Conservation (phyloP, 2,329 filamentous ascomycete species). For the Periglandula ipomoeae region DNA sequence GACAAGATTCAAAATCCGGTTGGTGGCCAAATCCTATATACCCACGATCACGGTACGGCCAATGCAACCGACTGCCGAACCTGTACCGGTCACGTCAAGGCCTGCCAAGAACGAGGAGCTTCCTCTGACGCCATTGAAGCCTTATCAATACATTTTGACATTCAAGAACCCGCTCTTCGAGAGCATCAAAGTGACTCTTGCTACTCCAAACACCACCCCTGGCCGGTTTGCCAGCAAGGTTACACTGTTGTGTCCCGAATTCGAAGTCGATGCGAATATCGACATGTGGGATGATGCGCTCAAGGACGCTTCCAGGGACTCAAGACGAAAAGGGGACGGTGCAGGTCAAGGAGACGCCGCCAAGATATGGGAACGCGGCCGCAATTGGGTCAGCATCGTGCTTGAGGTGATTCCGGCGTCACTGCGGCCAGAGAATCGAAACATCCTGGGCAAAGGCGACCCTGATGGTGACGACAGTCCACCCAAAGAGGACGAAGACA, state of each 20-base stretch:
- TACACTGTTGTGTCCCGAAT: constrained; percentile 88
- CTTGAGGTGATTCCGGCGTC: constrained; percentile 73
- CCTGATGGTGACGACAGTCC: constrained; percentile 35
- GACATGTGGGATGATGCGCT: constrained; percentile 81
- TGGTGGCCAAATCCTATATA: constrained; percentile 82
- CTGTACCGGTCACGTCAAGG: constrained; percentile 25
- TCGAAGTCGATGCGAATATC: constrained; percentile 91
- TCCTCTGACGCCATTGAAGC: constrained; percentile 46
- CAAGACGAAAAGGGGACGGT: constrained; percentile 30
- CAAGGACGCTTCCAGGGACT: constrained; percentile 38
- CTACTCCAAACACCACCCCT: constrained; percentile 71
- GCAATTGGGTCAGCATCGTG: constrained; percentile 93
- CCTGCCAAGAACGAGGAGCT: constrained; percentile 22
- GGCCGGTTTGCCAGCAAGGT: constrained; percentile 70
- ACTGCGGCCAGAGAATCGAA: constrained; percentile 31
- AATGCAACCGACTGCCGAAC: constrained; percentile 32
- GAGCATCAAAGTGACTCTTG: constrained; percentile 74
- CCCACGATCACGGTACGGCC: constrained; percentile 69
- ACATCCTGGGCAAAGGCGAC: constrained; percentile 18
- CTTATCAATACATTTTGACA: constrained; percentile 75
- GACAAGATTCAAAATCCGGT: constrained; percentile 83
- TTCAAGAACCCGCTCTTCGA: constrained; percentile 95
- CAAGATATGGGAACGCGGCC: constrained; percentile 90
- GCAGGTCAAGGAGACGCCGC: constrained; percentile 63
- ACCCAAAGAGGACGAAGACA: constrained; percentile 49